Conservation (phyloP, 2,329 filamentous ascomycete genomes). For the Xylariaceae sp. region DNA sequence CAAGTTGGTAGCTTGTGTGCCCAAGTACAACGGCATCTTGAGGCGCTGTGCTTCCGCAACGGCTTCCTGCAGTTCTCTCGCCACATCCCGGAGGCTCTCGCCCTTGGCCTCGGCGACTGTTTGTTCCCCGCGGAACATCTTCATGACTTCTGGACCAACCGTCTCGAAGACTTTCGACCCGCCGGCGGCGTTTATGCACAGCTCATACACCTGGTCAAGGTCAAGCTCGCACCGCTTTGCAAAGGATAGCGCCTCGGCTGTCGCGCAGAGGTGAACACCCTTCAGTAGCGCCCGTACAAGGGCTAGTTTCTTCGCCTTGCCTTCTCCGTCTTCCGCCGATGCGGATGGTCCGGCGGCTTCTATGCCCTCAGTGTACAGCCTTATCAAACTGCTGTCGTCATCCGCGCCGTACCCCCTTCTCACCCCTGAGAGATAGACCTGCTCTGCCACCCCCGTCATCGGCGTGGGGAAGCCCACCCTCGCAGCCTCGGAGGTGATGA, state of each 20-base stretch:
- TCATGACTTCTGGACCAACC: slow-evolving; percentile 48
- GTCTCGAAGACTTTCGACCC: slow-evolving; percentile 47
- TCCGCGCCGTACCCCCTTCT: slow-evolving; percentile 59
- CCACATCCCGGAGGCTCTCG: slow-evolving; percentile 40
- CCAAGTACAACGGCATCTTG: slow-evolving; percentile 49
- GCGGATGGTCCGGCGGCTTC: slow-evolving; percentile 43
- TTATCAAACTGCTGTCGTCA: slow-evolving; percentile 52
- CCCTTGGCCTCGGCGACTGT: slow-evolving; percentile 21
- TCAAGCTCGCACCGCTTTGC: slow-evolving; percentile 49
- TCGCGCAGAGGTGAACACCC: slow-evolving; percentile 51
- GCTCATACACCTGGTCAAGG: slow-evolving; percentile 51
- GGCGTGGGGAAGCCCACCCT: slow-evolving; percentile 63
- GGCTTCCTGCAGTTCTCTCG: slow-evolving; percentile 43
- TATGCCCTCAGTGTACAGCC: slow-evolving; percentile 49
- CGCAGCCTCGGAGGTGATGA: slow-evolving; percentile 70
- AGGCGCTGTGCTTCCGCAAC: slow-evolving; percentile 51
- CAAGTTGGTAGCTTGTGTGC: slow-evolving; percentile 47
- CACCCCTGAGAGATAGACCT: slow-evolving; percentile 66
- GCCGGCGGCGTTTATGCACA: slow-evolving; percentile 54
- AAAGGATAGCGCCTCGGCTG: slow-evolving; percentile 52
- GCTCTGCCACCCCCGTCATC: slow-evolving; percentile 67
- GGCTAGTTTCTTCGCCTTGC: slow-evolving; percentile 47
- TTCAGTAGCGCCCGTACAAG: slow-evolving; percentile 49
- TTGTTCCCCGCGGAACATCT: slow-evolving; percentile 38
- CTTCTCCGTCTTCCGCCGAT: slow-evolving; percentile 35